Base-by-base conservation (phyloP, 257 asterid genomes). In the Vinca minor region DNA sequence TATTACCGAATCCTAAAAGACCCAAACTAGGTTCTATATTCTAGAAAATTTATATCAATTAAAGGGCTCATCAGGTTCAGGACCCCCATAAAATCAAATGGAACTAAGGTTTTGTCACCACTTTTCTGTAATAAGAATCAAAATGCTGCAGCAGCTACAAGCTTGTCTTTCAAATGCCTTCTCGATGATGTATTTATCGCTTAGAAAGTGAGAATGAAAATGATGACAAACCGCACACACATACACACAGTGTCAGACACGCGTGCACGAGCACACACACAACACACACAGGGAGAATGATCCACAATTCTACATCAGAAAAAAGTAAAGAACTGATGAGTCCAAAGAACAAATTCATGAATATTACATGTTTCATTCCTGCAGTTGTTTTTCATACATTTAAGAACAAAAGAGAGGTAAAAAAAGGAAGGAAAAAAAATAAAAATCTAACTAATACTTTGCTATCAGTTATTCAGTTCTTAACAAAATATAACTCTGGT, bases 401-500 rank as follows among this genome's bases (percentile, higher is more conserved):
- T n/a, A 28, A 41, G 9, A 15, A 50, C 53, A 8, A 15, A 6
- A 41, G 12, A 8, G 1, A 1, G 3, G 4, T 14, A n/a, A 4
- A 47, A n/a, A n/a, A n/a, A n/a, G n/a, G n/a, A n/a, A n/a, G 3
- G 38, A 34, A 34, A 34, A 34, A 34, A 7, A 34, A 34, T 34
- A 2, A 15, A 32, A 64, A 0, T 18, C 55, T 64, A 56, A 26
- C 15, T 56, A 25, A 29, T 13, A 57, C 45, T 64, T 65, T 8
- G 23, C 36, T 35, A 63, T 45, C 69, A 34, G 56, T 23, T 53
- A 55, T 54, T 54, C 0, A 50, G 48, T 20, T 41, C 44, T 38
- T 36, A 45, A 64, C 65, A 64, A 58, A 65, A 71, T 31, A 70
- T 29, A 28, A 39, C 46, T 6, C 36, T 17, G 29, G 64, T 38